These are phyloP conservation scores for Rubia tinctorum DNA, from an alignment of 305 asterid genomes.

Conservation along the genomic window DNA sequence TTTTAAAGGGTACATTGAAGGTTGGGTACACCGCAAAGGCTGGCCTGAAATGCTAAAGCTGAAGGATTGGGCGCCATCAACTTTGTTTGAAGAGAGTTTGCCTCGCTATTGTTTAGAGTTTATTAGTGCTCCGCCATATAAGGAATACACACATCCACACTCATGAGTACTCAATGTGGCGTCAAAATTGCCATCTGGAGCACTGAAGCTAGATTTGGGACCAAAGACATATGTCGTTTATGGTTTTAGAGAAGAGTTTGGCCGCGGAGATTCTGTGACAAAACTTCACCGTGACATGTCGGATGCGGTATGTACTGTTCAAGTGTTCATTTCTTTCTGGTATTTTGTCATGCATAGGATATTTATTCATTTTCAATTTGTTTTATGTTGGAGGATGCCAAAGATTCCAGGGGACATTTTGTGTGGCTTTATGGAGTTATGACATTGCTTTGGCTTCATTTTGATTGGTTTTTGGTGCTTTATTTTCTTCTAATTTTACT, in stretches of 20 bases:
- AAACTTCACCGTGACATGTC: conserved; percentile 75
- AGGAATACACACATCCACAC: conserved; percentile 82
- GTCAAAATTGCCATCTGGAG: conserved; percentile 45
- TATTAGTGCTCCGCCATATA: conserved; percentile 73
- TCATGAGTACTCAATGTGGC: conserved; percentile 68
- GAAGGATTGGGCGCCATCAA: conserved; percentile 89
- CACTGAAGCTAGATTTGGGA: conserved; percentile 79
- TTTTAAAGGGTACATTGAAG: conserved; percentile 61
- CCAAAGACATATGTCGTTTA: conserved; percentile 90
- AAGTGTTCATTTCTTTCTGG: no score
- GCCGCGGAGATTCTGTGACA: conserved; percentile 96
- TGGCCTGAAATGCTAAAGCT: conserved; percentile 84
- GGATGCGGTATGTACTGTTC: no score
- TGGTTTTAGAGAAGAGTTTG: conserved; percentile 70
- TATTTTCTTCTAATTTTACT: no score
- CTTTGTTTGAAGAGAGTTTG: conserved; percentile 54
- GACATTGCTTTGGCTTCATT: no score
- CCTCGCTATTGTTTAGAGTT: conserved; percentile 85
- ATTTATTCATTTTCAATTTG: no score
- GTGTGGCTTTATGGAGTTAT: no score
- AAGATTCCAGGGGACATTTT: background rate
- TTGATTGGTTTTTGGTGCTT: no score
- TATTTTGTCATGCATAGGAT: no score
- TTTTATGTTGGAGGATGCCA: no score
- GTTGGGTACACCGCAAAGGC: conserved; percentile 26